Percentiles rank a stretch among this genome's conserved stretches.
Conservation (phyloP, 306 rosid species). For the Lathyrus sativus region DNA sequence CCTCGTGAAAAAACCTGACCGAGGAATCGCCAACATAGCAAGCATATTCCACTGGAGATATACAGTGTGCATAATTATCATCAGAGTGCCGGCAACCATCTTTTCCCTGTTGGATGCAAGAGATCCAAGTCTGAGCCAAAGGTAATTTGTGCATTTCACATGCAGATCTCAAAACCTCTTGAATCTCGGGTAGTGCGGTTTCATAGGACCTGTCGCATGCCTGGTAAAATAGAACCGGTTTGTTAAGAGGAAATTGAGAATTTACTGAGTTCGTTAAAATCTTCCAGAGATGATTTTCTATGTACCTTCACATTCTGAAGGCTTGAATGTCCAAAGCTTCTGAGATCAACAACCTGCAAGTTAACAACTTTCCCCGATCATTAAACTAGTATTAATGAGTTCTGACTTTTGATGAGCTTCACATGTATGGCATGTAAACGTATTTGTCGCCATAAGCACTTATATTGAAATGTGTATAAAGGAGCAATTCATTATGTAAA, state of each 20-base stretch:
- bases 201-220: constrained; percentile 54
- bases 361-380: constrained; percentile 42
- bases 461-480: constrained; percentile 18
- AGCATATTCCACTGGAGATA: constrained; percentile 90
- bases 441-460: constrained; percentile 32
- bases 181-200: constrained; percentile 77
- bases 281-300: constrained; percentile 19
- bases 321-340: constrained; percentile 58
- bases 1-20: constrained; percentile 72
- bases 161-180: constrained; percentile 68
- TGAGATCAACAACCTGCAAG: constrained; percentile 87
- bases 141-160: constrained; percentile 84
- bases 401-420: constrained; percentile 5
- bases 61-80: constrained; percentile 66
- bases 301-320: constrained; percentile 62
- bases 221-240: constrained; percentile 50
- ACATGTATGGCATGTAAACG: constrained; percentile 27
- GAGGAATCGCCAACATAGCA: constrained; percentile 70
- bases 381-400: constrained; percentile 32
- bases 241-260: constrained; percentile 34
- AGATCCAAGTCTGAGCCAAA: constrained; percentile 91
- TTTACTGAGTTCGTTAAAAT: constrained; percentile 25
- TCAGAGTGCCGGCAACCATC: constrained; percentile 82
- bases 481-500: constrained; percentile 11
- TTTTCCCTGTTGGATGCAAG: constrained; percentile 78